phyloP scores from a whole-genome alignment of 192 early-diverging fungal genomes.

The Martensiomyces pterosporus region DNA sequence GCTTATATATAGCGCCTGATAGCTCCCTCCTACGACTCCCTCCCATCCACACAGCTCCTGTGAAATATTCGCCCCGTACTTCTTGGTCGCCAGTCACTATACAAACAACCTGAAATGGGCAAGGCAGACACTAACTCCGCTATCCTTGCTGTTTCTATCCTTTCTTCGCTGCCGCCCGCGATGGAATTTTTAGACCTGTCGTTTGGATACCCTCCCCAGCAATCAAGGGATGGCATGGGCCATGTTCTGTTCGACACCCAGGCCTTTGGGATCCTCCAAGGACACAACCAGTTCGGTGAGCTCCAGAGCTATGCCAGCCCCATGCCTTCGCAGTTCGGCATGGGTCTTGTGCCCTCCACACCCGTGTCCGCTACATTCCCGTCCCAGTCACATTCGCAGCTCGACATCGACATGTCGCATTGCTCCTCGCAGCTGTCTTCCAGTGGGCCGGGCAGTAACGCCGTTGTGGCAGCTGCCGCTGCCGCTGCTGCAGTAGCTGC shows the following conservation, averaged over 20 bases:
- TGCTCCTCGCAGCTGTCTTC: constrained; percentile 6
- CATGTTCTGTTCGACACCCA: constrained; percentile 26
- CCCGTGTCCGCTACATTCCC: constrained; percentile 24
- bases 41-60: no score
- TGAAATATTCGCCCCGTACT: no score
- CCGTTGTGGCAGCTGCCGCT: not conserved
- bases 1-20: no score
- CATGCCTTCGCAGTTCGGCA: constrained; percentile 13
- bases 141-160: constrained; percentile 2
- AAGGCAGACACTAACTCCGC: constrained; percentile 1
- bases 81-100: no score
- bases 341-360: constrained; percentile 24
- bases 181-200: constrained; percentile 33
- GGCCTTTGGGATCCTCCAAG: constrained; percentile 7
- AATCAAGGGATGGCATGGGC: constrained; percentile 19
- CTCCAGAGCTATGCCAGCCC: not conserved
- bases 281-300: constrained; percentile 1
- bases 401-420: not conserved
- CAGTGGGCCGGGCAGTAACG: not conserved
- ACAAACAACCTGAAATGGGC: no score
- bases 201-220: constrained; percentile 24
- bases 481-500: constrained; percentile 2
- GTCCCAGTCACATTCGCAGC: not conserved
- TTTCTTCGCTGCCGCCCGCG: not conserved
- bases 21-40: no score